These are phyloP conservation scores for Tetradesmus lagerheimii DNA, from an alignment of 139 green algal genomes.

Conservation along the genomic window DNA sequence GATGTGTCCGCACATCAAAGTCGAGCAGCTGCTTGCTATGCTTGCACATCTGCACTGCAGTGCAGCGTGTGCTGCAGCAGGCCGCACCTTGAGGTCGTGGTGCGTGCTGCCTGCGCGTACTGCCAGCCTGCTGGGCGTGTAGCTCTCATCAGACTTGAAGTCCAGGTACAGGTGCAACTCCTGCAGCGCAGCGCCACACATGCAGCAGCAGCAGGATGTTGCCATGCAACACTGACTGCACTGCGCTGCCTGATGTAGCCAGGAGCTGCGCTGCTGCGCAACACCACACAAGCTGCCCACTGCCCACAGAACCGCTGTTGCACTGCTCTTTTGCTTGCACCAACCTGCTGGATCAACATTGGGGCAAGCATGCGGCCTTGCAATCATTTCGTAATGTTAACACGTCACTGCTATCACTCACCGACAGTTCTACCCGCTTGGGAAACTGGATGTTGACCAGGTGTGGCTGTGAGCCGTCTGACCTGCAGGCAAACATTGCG, in stretches of 20 bases:
- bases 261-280: not conserved
- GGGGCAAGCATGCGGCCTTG: too few relatives aligned
- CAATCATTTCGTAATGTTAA: too few relatives aligned
- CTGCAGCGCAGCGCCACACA: constrained; percentile 41
- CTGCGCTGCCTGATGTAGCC: not conserved
- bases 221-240: not conserved
- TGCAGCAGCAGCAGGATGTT: not conserved
- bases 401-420: not conserved
- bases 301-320: too few relatives aligned
- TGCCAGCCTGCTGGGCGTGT: constrained; percentile 92
- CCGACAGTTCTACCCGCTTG: constrained; percentile 75
- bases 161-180: constrained; percentile 92
- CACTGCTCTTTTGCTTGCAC: too few relatives aligned
- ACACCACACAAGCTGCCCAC: not conserved
- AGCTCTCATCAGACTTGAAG: constrained; percentile 96
- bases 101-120: constrained; percentile 86
- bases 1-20: not conserved
- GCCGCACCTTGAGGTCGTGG: constrained; percentile 84
- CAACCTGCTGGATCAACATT: too few relatives aligned
- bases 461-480: constrained; percentile 92
- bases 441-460: constrained; percentile 96
- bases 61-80: constrained; percentile 48
- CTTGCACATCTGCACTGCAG: not conserved
- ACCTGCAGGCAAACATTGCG: constrained; percentile 52
- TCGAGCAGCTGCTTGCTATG: not conserved